Percentiles rank a stretch among this genome's conserved stretches.
These are phyloP conservation scores for Rubroboletus pulcherrimus DNA, from an alignment of 768 basidiomycete species.

Conservation along the genomic window DNA sequence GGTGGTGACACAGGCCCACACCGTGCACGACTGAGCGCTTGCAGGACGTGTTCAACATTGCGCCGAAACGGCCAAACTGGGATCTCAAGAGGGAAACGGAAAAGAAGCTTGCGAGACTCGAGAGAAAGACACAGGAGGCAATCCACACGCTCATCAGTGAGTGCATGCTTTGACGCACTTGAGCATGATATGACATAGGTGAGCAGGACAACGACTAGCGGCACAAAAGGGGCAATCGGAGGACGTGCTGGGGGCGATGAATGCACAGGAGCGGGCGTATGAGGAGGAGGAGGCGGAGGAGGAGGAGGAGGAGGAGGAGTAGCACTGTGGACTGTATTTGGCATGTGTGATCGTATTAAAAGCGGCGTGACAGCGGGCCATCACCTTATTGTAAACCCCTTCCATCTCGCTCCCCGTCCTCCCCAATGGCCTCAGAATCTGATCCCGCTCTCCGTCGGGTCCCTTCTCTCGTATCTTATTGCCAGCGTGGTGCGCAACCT, in stretches of 20 bases:
- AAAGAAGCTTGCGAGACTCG: conserved; percentile 84
- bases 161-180: conserved; percentile 29
- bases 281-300: conserved; percentile 41
- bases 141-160: conserved; percentile 90
- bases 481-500: conserved; percentile 61
- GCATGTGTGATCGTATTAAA: conserved; percentile 18
- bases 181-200: conserved; percentile 5
- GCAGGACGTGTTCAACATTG: conserved; percentile 94
- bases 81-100: conserved; percentile 93
- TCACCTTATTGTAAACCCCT: neutral
- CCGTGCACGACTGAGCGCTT: conserved; percentile 14
- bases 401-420: neutral
- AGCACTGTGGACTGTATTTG: conserved; percentile 11
- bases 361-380: neutral
- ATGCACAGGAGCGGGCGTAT: conserved; percentile 61
- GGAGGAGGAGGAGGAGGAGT: conserved; percentile 29
- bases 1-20: conserved; percentile 25
- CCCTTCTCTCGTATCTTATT: conserved; percentile 62
- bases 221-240: conserved; percentile 76
- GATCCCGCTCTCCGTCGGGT: conserved; percentile 41
- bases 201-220: conserved; percentile 70
- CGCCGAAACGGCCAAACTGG: conserved; percentile 96
- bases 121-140: conserved; percentile 86
- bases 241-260: conserved; percentile 81
- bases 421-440: conserved; percentile 33